Conservation (phyloP, 257 asterid genomes). For the Perilla frutescens region DNA sequence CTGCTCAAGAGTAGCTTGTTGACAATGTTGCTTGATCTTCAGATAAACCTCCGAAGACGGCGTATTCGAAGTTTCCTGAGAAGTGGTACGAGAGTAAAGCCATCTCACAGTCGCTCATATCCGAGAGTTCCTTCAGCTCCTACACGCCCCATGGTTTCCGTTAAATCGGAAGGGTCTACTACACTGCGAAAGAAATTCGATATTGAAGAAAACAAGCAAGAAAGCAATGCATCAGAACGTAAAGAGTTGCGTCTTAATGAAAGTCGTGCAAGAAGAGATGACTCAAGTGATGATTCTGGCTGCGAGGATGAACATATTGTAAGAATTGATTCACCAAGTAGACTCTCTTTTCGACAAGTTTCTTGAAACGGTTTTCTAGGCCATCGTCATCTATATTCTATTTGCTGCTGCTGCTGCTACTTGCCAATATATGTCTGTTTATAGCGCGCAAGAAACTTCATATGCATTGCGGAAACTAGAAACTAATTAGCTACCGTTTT, state of each 20-base stretch:
- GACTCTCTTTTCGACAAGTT: slow-evolving; percentile 58
- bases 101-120: slow-evolving; percentile 66
- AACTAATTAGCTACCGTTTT: background rate
- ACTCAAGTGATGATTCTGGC: slow-evolving; percentile 88
- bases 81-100: slow-evolving; percentile 31
- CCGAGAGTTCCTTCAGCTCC: slow-evolving; percentile 54
- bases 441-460: background rate
- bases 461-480: background rate
- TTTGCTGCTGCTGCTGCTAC: background rate
- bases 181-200: slow-evolving; percentile 49
- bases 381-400: too few species aligned
- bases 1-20: slow-evolving; percentile 19
- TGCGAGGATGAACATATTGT: slow-evolving; percentile 77
- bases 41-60: slow-evolving; percentile 49
- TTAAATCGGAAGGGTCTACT: slow-evolving; percentile 78
- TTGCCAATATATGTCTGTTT: background rate
- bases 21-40: slow-evolving; percentile 37
- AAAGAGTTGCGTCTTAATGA: slow-evolving; percentile 35
- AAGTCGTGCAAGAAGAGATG: slow-evolving; percentile 42
- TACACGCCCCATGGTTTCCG: slow-evolving; percentile 51
- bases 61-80: slow-evolving; percentile 47
- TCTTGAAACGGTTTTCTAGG: slow-evolving; percentile 33
- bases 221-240: slow-evolving; percentile 18
- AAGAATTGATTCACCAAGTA: slow-evolving; percentile 85
- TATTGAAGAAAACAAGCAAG: slow-evolving; percentile 38